Evolutionary conservation across 352 stramenopile genomes (phyloP).

Genomic region (Globisporangium iwayamae): DNA sequence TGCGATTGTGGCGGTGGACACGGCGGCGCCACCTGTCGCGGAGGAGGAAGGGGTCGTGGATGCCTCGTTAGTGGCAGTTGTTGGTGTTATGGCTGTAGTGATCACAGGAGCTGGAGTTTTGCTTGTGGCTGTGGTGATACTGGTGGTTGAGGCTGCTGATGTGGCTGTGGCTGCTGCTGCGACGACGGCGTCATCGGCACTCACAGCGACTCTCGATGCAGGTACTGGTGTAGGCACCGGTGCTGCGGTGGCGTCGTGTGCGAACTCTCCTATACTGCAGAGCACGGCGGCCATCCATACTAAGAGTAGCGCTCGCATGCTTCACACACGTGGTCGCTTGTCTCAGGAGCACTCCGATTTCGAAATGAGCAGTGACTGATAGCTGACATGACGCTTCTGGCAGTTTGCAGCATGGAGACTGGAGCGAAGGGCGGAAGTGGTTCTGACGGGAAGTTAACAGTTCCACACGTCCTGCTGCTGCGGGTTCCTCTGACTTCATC

Average conservation of each 20-base stretch:
- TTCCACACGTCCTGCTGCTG: not conserved
- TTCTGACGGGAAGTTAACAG: not conserved
- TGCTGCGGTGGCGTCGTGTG: not conserved
- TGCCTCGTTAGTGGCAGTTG: too few relatives aligned
- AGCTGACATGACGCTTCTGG: too few relatives aligned
- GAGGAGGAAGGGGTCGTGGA: not conserved
- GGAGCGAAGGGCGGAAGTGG: too few relatives aligned
- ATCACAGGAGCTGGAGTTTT: too few relatives aligned
- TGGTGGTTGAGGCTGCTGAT: slow-evolving; percentile 7
- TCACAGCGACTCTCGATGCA: not conserved
- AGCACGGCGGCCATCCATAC: not conserved
- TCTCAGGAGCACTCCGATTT: not conserved
- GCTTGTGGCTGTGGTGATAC: slow-evolving; percentile 10
- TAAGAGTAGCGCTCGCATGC: not conserved
- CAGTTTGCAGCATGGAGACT: too few relatives aligned
- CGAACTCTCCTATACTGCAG: not conserved
- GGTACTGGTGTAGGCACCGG: not conserved
- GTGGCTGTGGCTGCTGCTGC: not conserved
- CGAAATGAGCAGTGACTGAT: not conserved
- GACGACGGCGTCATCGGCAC: not conserved
- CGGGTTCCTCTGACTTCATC: not conserved
- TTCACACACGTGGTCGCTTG: not conserved
- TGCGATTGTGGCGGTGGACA: slow-evolving; percentile 17
- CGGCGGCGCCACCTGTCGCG: not conserved
- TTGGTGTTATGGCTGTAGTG: too few relatives aligned